phyloP scores from a whole-genome alignment of 179 eudicot species.

The Pouteria campechiana region DNA sequence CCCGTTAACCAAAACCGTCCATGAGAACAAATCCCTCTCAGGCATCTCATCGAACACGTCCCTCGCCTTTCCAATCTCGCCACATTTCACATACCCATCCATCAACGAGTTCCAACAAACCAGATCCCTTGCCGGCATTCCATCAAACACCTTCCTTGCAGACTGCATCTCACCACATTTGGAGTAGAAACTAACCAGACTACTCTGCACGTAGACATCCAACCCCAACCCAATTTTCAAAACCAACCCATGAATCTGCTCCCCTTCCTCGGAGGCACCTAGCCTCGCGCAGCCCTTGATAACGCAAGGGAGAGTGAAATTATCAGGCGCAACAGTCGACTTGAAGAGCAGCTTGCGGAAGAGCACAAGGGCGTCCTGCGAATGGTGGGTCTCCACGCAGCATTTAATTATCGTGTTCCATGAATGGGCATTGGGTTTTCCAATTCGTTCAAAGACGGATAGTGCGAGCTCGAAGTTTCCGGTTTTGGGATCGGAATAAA shows the following conservation, averaged over 20 bases:
- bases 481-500: constrained; percentile 10
- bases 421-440: constrained; percentile 6
- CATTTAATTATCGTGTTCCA: constrained; percentile 12
- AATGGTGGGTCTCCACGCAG: constrained; percentile 10
- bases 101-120: constrained; percentile 16
- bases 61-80: background rate
- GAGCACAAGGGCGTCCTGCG: constrained; percentile 11
- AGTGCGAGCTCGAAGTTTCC: constrained; percentile 5
- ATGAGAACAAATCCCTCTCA: constrained; percentile 10
- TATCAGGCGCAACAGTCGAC: constrained; percentile 10
- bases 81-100: constrained; percentile 14
- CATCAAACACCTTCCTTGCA: constrained; percentile 14
- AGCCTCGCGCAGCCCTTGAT: constrained; percentile 13
- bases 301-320: constrained; percentile 15
- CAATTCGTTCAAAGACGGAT: constrained; percentile 5
- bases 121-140: constrained; percentile 7
- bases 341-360: constrained; percentile 8
- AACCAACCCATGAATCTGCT: constrained; percentile 21
- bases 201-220: constrained; percentile 13
- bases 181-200: constrained; percentile 13
- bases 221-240: constrained; percentile 15
- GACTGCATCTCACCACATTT: constrained; percentile 12
- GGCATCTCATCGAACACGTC: constrained; percentile 13
- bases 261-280: constrained; percentile 5
- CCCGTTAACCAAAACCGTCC: constrained; percentile 18